Evolutionary conservation across 139 green algal species (phyloP).

Genomic region (Deuterostichococcus epilithicus): DNA sequence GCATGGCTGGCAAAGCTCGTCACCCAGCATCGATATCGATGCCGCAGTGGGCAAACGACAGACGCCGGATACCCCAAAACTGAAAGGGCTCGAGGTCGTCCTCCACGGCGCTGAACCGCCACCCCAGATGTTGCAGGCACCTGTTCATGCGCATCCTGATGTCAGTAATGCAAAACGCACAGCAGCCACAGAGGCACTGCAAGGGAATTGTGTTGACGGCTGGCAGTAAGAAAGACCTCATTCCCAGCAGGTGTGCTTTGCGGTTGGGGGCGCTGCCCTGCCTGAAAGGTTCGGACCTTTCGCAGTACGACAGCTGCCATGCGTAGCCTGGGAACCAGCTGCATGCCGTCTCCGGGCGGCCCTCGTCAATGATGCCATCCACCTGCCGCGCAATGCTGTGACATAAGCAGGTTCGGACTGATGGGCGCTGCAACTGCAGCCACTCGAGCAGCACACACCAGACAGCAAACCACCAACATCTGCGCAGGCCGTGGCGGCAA

Average conservation of each 20-base stretch:
- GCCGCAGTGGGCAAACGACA: not conserved
- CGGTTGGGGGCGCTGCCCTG: too few relatives aligned
- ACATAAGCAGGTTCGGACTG: not conserved
- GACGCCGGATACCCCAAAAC: not conserved
- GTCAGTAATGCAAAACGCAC: not conserved
- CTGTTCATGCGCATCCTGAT: not conserved
- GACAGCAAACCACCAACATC: too few relatives aligned
- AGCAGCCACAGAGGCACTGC: too few relatives aligned
- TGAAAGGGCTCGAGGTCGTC: not conserved
- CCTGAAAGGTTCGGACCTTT: not conserved
- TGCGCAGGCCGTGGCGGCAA: too few relatives aligned
- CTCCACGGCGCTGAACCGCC: not conserved
- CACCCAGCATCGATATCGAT: not conserved
- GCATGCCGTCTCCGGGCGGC: conserved; percentile 41
- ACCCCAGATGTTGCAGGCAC: not conserved
- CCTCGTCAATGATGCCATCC: conserved; percentile 17
- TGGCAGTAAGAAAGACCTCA: too few relatives aligned
- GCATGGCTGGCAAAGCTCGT: too few relatives aligned
- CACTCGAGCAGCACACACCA: too few relatives aligned
- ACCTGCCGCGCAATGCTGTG: too few relatives aligned
- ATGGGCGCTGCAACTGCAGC: too few relatives aligned
- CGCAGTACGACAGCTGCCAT: conserved; percentile 52
- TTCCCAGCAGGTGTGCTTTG: too few relatives aligned
- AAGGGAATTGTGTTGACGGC: too few relatives aligned
- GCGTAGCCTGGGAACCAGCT: conserved; percentile 59